Percentiles rank a stretch among this genome's conserved stretches.
phyloP scores from a whole-genome alignment of 1,284 basidiomycete species.

The Schizopora paradoxa region DNA sequence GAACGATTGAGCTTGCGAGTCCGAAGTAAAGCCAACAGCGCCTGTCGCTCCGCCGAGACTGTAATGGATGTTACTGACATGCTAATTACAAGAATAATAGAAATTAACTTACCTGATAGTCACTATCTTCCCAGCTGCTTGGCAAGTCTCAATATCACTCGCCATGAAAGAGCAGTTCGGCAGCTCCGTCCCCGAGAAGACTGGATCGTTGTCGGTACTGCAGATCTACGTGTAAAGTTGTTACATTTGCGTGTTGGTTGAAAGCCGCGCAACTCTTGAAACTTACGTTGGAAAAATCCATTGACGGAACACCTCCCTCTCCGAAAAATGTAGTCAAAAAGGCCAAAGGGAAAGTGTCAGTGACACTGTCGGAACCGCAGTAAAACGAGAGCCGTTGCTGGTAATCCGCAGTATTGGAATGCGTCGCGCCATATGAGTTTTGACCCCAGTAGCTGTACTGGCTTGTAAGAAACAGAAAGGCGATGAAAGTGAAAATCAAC shows the following conservation, averaged over 20 bases:
- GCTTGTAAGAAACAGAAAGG: no score
- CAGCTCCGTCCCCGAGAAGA: slow-evolving; percentile 51
- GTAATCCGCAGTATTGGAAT: slow-evolving; percentile 40
- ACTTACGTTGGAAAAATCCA: slow-evolving; percentile 56
- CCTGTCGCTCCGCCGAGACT: slow-evolving; percentile 58
- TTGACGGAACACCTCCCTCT: slow-evolving; percentile 48
- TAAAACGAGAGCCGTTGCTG: slow-evolving; percentile 47
- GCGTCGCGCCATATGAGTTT: slow-evolving; percentile 53
- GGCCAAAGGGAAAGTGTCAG: slow-evolving; percentile 52
- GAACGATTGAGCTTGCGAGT: slow-evolving; percentile 45
- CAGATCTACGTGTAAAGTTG: slow-evolving; percentile 38
- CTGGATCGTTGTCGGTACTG: slow-evolving; percentile 34
- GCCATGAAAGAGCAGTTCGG: slow-evolving; percentile 53
- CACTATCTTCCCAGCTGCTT: slow-evolving; percentile 58
- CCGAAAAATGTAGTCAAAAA: slow-evolving; percentile 56
- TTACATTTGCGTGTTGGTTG: neutral
- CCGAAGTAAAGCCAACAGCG: slow-evolving; percentile 44
- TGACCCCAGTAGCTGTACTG: slow-evolving; percentile 39
- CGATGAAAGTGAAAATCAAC: slow-evolving; percentile 1
- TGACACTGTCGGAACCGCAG: slow-evolving; percentile 29
- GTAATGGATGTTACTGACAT: neutral
- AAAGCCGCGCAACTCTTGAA: neutral
- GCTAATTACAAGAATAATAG: neutral
- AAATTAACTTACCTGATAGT: slow-evolving; percentile 37
- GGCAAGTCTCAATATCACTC: slow-evolving; percentile 52